Base-by-base conservation (phyloP, 2,329 filamentous ascomycete genomes). In the Parafenestella ontariensis region DNA sequence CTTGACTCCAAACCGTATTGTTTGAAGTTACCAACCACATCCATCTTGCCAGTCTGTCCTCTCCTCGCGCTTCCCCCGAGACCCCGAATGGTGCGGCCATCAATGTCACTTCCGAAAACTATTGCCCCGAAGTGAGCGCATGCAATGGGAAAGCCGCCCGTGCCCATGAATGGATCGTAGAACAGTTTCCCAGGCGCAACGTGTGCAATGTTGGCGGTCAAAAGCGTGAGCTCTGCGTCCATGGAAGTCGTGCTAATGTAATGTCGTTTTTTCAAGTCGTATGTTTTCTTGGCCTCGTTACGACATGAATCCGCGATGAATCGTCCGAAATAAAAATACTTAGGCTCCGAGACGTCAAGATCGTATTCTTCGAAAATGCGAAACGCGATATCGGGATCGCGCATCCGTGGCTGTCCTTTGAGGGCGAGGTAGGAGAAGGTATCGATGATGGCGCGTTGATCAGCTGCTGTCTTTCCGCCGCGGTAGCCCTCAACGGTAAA, bases 241-340 rank as follows among this genome's bases (percentile, higher is more conserved):
- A 99, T 98, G 41, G 91, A 95, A 0, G 95, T 99, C 0, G 94
- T 98, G 64, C 90, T 92, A 67, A 99, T 98, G 72, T 99, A 99
- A 34, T 85, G 84, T 24, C 95, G 83, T 77, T 96, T 96, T 81
- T 99, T 99, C 20, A 99, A 82, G 73, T 96, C 92, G 69, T 93
- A 96, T 21, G 84, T 89, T 31, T 85, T 80, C 28, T 91, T 82
- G 5, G 88, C 81, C 48, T 90, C 85, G n/a, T 59, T 62, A 40
- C 94, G 84, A 3, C 84, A 85, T 2, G 90, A 88, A 11, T 79
- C 78, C 1, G 82, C 88, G 21, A 98, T 74, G 52, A 86, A 85
- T 8, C 92, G 86, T 10, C 91, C 92, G 23, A 98, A 83, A 69
- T 89, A 89, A 21, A 92, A 77, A 34, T 78, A 78, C 31, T 85